These are phyloP conservation scores for Mollisia scopiformis DNA, from an alignment of 2,329 filamentous ascomycete genomes.

Conservation along the genomic window DNA sequence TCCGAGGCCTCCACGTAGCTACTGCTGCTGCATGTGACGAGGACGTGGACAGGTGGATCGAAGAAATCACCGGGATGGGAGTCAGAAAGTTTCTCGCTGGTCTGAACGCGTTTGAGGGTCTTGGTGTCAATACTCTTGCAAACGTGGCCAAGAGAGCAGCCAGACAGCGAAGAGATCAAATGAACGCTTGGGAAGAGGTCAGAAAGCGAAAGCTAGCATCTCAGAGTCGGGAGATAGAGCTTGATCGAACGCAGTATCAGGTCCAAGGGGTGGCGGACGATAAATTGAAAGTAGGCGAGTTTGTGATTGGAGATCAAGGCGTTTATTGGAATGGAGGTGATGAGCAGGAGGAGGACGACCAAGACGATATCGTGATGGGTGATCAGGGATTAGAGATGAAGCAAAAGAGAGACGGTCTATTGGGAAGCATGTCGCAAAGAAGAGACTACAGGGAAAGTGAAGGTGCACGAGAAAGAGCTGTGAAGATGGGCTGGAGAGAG, in stretches of 20 bases:
- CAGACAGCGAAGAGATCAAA: slow-evolving; percentile 22
- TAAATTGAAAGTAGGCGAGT: neutral
- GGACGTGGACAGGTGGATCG: slow-evolving; percentile 54
- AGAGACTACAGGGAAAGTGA: neutral
- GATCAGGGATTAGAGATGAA: slow-evolving; percentile 1
- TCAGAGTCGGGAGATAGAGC: neutral
- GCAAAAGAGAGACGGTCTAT: neutral
- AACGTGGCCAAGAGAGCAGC: slow-evolving; percentile 29
- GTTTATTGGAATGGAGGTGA: neutral
- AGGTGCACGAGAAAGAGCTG: neutral
- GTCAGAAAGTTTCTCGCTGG: slow-evolving; percentile 59
- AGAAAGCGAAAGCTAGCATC: slow-evolving; percentile 17
- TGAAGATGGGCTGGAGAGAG: slow-evolving; percentile 9
- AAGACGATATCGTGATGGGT: neutral
- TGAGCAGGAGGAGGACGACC: neutral
- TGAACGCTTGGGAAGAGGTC: slow-evolving; percentile 21
- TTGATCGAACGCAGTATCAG: neutral
- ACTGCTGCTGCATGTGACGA: slow-evolving; percentile 59
- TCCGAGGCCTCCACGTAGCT: slow-evolving; percentile 58
- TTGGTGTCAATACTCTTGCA: slow-evolving; percentile 36
- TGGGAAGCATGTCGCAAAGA: neutral
- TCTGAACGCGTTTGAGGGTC: slow-evolving; percentile 52
- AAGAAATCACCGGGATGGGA: slow-evolving; percentile 53
- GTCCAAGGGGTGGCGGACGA: neutral
- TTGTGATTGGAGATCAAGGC: slow-evolving; percentile 10